Evolutionary conservation across 169 alveolate species (phyloP).

Genomic region (Plasmodium relictum): DNA sequence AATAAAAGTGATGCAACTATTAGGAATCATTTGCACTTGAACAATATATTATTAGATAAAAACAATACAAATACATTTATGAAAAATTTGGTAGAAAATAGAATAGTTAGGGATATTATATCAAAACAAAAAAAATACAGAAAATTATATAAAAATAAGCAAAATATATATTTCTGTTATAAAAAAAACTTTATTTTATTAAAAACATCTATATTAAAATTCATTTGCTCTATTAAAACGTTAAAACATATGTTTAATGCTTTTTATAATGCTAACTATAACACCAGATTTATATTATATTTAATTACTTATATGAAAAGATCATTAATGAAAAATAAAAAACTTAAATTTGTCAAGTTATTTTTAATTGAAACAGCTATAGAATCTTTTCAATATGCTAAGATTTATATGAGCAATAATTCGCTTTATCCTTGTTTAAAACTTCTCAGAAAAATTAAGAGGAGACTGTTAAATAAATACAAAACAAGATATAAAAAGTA

Average conservation of each 20-base stretch:
- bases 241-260: conserved; percentile 55
- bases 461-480: conserved; percentile 26
- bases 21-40: conserved; percentile 52
- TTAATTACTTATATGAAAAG: conserved; percentile 55
- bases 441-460: conserved; percentile 28
- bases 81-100: conserved; percentile 68
- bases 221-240: conserved; percentile 66
- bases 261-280: conserved; percentile 44
- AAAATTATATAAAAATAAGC: conserved; percentile 44
- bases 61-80: conserved; percentile 18
- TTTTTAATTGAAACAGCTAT: conserved; percentile 67
- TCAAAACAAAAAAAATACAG: conserved; percentile 51
- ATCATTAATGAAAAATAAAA: conserved; percentile 52
- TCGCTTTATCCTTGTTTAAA: conserved; percentile 35
- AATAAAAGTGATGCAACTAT: conserved; percentile 72
- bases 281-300: conserved; percentile 42
- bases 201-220: conserved; percentile 73
- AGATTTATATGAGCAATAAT: conserved; percentile 15
- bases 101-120: conserved; percentile 50
- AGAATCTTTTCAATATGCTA: conserved; percentile 59
- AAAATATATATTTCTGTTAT: conserved; percentile 46
- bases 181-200: conserved; percentile 49
- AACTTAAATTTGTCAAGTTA: conserved; percentile 49
- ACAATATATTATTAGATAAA: conserved; percentile 36
- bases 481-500: conserved; percentile 16